Evolutionary conservation across 2,329 filamentous ascomycete genomes (phyloP).

Genomic region (Bipolaris cookei): DNA sequence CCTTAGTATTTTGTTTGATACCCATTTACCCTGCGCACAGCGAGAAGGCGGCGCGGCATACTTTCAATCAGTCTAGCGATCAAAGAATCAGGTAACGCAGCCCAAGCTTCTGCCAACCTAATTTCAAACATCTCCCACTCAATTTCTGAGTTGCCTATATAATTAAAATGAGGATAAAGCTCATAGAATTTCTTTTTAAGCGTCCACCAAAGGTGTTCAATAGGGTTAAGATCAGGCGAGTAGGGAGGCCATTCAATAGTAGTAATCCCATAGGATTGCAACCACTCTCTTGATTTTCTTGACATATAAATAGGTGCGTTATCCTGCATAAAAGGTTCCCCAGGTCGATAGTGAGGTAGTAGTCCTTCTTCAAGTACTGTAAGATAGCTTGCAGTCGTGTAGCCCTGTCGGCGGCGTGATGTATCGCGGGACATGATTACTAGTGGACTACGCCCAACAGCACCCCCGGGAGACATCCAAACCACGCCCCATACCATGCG

Average conservation of each 20-base stretch:
- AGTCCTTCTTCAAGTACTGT: conserved; percentile 8
- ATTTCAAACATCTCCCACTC: conserved; percentile 5
- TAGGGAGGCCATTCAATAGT: conserved; percentile 20
- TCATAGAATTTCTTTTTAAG: too few species aligned
- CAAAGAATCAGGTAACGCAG: too few species aligned
- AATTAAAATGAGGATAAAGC: conserved; percentile 10
- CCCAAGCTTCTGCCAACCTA: conserved; percentile 1
- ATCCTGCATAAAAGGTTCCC: conserved; percentile 26
- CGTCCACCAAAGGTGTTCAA: conserved; percentile 27
- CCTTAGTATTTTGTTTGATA: neutral
- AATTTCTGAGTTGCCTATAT: neutral
- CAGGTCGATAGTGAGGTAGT: conserved; percentile 2
- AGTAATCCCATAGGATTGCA: neutral
- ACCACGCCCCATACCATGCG: conserved; percentile 8
- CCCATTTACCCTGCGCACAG: neutral
- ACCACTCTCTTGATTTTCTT: conserved; percentile 12
- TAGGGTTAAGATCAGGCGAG: conserved; percentile 31
- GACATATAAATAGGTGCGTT: conserved; percentile 30
- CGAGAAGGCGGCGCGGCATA: conserved; percentile 9
- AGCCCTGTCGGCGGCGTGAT: conserved; percentile 2
- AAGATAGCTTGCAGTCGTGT: conserved; percentile 3
- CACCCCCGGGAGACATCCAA: conserved; percentile 6
- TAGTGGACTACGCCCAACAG: conserved; percentile 2
- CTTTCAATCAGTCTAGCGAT: conserved; percentile 6
- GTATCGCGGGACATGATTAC: conserved; percentile 18